phyloP scores from a whole-genome alignment of 176 grass and related monocot species.

The Phoenix roebelenii region DNA sequence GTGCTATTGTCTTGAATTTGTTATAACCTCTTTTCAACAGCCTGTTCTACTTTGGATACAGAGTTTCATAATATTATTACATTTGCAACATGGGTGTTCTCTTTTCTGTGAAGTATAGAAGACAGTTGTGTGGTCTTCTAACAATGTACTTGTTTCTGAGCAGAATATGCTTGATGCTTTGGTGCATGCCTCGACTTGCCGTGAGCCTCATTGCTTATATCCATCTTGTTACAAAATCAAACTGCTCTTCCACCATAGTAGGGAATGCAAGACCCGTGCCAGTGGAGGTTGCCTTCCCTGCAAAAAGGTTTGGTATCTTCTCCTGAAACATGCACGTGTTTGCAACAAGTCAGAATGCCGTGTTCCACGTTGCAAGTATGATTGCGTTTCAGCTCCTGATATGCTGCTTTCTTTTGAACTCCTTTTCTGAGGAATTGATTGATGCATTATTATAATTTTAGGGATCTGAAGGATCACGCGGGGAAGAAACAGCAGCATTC shows the following conservation, averaged over 20 bases:
- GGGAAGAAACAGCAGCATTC: no score
- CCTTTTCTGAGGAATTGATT: no score
- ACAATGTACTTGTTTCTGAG: slow-evolving; percentile 3
- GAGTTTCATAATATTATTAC: no score
- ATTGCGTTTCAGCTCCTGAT: not conserved
- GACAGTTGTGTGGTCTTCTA: no score
- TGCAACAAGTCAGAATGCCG: slow-evolving; percentile 9
- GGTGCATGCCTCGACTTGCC: slow-evolving; percentile 65
- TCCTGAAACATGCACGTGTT: slow-evolving; percentile 27
- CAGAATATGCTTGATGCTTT: slow-evolving; percentile 51
- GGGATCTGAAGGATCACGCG: no score
- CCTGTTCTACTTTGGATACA: no score
- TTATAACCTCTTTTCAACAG: no score
- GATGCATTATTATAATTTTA: no score
- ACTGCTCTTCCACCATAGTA: slow-evolving; percentile 61
- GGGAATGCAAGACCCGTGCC: slow-evolving; percentile 32
- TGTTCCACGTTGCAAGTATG: slow-evolving; percentile 21
- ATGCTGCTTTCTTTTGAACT: not conserved
- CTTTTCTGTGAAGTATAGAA: no score
- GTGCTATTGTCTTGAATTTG: no score
- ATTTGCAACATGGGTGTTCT: slow-evolving; percentile 9
- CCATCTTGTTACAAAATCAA: slow-evolving; percentile 45
- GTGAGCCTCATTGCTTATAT: slow-evolving; percentile 29
- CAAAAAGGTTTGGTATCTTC: slow-evolving; percentile 62
- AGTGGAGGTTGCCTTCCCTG: slow-evolving; percentile 46